Percentiles rank a stretch among this genome's conserved stretches.
Conservation (phyloP, 2,329 filamentous ascomycete species). For the Hymenoscyphus occultus region DNA sequence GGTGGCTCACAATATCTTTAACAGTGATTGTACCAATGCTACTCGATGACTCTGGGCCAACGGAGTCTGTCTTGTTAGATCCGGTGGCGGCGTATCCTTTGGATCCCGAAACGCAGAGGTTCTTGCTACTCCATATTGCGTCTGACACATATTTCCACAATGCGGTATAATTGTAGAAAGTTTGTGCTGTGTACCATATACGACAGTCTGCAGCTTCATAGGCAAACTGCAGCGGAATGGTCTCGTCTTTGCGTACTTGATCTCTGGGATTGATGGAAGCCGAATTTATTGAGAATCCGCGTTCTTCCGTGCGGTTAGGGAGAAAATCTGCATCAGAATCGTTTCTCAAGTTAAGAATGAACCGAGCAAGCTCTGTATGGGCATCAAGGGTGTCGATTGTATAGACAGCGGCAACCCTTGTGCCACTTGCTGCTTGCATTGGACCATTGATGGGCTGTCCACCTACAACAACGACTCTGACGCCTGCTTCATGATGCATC, state of each 20-base stretch:
- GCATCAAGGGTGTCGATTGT: constrained; percentile 26
- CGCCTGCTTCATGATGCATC: constrained; percentile 49
- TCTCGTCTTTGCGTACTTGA: constrained; percentile 32
- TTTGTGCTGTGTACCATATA: constrained; percentile 53
- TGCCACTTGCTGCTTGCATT: constrained; percentile 52
- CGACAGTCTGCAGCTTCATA: constrained; percentile 59
- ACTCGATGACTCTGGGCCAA: neutral
- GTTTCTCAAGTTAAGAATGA: constrained; percentile 18
- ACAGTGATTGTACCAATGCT: neutral
- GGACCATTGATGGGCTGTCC: constrained; percentile 46
- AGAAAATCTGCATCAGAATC: constrained; percentile 21
- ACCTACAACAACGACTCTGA: constrained; percentile 52
- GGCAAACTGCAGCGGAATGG: constrained; percentile 52
- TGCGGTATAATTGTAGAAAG: constrained; percentile 45
- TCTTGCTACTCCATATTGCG: constrained; percentile 39
- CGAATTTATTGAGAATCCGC: constrained; percentile 24
- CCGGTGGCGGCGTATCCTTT: constrained; percentile 3
- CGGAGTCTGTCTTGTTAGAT: constrained; percentile 14
- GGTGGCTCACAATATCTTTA: neutral
- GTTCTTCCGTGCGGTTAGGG: constrained; percentile 23
- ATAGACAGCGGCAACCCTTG: constrained; percentile 47
- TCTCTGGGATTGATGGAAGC: constrained; percentile 45
- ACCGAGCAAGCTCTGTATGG: constrained; percentile 29
- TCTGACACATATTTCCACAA: constrained; percentile 47
- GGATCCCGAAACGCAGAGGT: constrained; percentile 28